phyloP scores from a whole-genome alignment of 2,329 filamentous ascomycete species.

The Decorospora gaudefroyi region DNA sequence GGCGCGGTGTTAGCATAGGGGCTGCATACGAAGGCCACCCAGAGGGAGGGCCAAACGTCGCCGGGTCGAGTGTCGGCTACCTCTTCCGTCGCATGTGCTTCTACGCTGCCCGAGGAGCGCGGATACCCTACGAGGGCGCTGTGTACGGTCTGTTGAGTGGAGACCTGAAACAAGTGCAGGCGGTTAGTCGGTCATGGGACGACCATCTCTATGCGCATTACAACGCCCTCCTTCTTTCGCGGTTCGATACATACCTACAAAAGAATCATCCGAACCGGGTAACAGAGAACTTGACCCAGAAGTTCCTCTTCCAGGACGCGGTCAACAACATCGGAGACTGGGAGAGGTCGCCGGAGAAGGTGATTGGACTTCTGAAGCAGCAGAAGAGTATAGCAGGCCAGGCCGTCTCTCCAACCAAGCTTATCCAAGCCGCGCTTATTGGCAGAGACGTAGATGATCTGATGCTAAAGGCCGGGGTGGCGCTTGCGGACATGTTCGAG shows the following conservation, averaged over 20 bases:
- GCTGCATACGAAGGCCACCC: slow-evolving; percentile 61
- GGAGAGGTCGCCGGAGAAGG: slow-evolving; percentile 56
- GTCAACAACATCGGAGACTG: slow-evolving; percentile 65
- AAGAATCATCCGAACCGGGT: slow-evolving; percentile 57
- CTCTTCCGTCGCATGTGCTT: slow-evolving; percentile 81
- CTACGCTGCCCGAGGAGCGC: slow-evolving; percentile 69
- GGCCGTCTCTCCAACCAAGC: slow-evolving; percentile 69
- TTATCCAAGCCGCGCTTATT: slow-evolving; percentile 76
- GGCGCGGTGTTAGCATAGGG: slow-evolving; percentile 83
- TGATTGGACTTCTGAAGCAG: slow-evolving; percentile 65
- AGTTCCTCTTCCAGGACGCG: slow-evolving; percentile 67
- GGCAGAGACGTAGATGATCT: slow-evolving; percentile 59
- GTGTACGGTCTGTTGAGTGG: slow-evolving; percentile 91
- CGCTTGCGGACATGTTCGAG: slow-evolving; percentile 48
- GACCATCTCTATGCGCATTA: slow-evolving; percentile 86
- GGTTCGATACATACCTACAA: slow-evolving; percentile 74
- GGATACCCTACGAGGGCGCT: slow-evolving; percentile 79
- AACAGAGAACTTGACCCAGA: slow-evolving; percentile 60
- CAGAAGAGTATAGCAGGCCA: slow-evolving; percentile 62
- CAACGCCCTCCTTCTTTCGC: slow-evolving; percentile 78
- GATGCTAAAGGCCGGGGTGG: slow-evolving; percentile 51
- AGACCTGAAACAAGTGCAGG: slow-evolving; percentile 75
- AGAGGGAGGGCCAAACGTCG: slow-evolving; percentile 48
- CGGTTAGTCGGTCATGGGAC: slow-evolving; percentile 78
- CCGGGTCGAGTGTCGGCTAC: slow-evolving; percentile 49